Base-by-base conservation (phyloP, 768 basidiomycete genomes). In the Amanita rubescens region DNA sequence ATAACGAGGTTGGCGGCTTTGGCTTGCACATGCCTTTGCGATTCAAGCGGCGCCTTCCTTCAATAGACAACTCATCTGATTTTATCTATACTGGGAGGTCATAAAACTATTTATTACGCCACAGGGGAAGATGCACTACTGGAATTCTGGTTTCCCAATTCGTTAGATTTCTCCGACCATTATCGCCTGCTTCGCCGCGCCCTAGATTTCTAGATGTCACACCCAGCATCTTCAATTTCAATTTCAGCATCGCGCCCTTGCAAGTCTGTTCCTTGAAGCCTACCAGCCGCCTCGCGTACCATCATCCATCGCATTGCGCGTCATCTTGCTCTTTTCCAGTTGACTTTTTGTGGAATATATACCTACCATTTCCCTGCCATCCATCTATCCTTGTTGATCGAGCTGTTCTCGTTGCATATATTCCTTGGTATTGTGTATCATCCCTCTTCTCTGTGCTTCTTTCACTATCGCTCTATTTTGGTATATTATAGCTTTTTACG, bases 11-110 rank as follows among this genome's bases (percentile, higher is more conserved):
- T 32, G 33, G 43, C 1, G 52, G 33, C 9, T 53, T 53, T 46
- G 34, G 43, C 5, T 34, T 53, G 43, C 52, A 53, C 24, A 14
- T 24, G 14, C 52, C 52, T 25, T 19, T 53, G 43, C 42, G 52
- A 17, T 53, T 53, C 43, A 53, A 53, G 52, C 42, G 52, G 24
- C 43, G 43, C 34, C 10, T 6, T 3, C n/a, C 38, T 6, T 22
- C 35, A 1, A 32, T 12, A 30, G 49, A 39, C 14, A 3, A 5
- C n/a, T 33, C 46, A 24, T 27, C 32, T 3, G 2, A 12, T 12
- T 39, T 51, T 14, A 15, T 15, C 19, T 51, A 51, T 30, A 37
- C 19, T 34, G 49, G 49, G 24, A 39, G 25, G n/a, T 51, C 27
- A 22, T 51, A 34, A 30, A 17, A 12, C 30, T 19, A 10, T n/a